phyloP scores from a whole-genome alignment of 148 eudicot genomes.

The Salicornia ramosissima region DNA sequence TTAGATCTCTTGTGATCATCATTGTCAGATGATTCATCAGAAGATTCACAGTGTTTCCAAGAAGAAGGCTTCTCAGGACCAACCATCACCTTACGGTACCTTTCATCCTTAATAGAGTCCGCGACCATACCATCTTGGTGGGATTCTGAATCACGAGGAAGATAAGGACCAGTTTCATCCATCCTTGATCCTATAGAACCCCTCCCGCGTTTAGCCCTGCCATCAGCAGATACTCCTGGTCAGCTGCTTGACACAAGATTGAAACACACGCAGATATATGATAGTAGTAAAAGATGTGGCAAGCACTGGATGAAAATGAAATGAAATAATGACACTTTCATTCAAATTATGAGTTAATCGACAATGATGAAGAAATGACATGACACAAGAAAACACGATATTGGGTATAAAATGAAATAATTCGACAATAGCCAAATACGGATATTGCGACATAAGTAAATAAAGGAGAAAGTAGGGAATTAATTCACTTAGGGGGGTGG shows the following conservation, averaged over 20 bases:
- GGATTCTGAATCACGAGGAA: slow-evolving; percentile 35
- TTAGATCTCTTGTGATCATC: slow-evolving; percentile 37
- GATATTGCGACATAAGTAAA: too few species aligned
- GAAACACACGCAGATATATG: not conserved
- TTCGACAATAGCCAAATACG: not conserved
- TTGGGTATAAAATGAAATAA: not conserved
- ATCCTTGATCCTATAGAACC: slow-evolving; percentile 88
- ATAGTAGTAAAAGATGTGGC: not conserved
- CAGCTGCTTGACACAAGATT: slow-evolving; percentile 7
- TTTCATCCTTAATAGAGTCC: slow-evolving; percentile 20
- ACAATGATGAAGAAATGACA: not conserved
- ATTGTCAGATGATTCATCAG: slow-evolving; percentile 40
- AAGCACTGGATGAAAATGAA: not conserved
- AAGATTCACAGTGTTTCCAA: slow-evolving; percentile 32
- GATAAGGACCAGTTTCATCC: slow-evolving; percentile 95
- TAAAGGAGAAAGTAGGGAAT: too few species aligned
- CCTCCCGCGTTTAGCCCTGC: slow-evolving; percentile 88
- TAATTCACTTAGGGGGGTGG: too few species aligned
- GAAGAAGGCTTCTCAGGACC: slow-evolving; percentile 68
- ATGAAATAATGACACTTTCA: not conserved
- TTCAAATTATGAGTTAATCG: not conserved
- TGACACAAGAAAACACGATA: not conserved
- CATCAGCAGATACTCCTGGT: slow-evolving; percentile 16
- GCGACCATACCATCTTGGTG: slow-evolving; percentile 23
- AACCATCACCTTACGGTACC: slow-evolving; percentile 26